phyloP scores from a whole-genome alignment of 2,329 filamentous ascomycete species.

The Hirsutella thompsonii region DNA sequence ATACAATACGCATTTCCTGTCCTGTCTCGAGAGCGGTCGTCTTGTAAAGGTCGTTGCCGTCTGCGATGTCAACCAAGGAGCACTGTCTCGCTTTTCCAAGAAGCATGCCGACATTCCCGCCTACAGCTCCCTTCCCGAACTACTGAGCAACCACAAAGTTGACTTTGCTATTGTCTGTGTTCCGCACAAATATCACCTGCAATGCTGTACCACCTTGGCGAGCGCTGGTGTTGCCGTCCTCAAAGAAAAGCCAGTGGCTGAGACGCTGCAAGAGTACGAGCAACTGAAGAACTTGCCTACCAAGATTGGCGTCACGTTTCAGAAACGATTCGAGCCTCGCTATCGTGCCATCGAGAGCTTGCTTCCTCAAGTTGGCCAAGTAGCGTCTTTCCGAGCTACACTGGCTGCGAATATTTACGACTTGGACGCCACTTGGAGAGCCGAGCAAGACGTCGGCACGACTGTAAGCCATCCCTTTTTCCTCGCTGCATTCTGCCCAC shows the following conservation, averaged over 20 bases:
- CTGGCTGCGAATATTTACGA: not conserved
- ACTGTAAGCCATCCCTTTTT: not conserved
- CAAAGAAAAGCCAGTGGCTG: not conserved
- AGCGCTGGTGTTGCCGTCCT: not conserved
- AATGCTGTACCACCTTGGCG: not conserved
- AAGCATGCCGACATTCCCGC: not conserved
- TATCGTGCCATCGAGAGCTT: not conserved
- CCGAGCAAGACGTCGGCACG: not conserved
- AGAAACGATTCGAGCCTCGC: not conserved
- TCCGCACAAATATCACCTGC: not conserved
- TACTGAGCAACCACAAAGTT: not conserved
- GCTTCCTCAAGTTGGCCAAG: not conserved
- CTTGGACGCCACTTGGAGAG: not conserved
- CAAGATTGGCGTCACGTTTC: not conserved
- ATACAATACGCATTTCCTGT: not conserved
- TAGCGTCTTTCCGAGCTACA: not conserved
- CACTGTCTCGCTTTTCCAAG: not conserved
- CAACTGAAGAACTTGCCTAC: not conserved
- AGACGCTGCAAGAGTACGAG: not conserved
- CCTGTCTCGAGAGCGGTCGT: not conserved
- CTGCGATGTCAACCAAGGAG: not conserved
- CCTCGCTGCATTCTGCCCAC: not conserved
- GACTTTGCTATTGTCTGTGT: not conserved
- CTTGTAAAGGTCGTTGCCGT: not conserved
- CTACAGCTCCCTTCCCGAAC: not conserved